Evolutionary conservation across 805 yeast genomes (phyloP).

Genomic region (Starmerella vitae): DNA sequence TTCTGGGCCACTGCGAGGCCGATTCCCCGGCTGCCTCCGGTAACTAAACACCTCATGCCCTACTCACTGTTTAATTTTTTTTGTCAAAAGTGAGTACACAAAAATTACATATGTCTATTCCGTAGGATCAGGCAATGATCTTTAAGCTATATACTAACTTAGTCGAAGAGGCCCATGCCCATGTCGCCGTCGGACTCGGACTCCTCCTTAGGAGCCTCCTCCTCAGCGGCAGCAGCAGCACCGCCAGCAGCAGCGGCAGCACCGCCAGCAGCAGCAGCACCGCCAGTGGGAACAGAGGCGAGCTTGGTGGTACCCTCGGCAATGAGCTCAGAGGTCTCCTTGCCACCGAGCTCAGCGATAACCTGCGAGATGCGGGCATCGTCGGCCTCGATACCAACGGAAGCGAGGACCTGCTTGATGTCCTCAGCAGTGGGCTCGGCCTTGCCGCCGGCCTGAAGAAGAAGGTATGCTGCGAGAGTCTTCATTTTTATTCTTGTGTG

Average conservation of each 20-base stretch:
- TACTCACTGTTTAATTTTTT: neutral
- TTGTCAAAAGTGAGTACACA: too few relatives aligned
- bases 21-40: constrained; percentile 61
- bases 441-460: constrained; percentile 95
- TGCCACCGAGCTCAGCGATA: constrained; percentile 82
- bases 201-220: constrained; percentile 50
- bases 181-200: constrained; percentile 33
- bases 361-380: constrained; percentile 71
- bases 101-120: too few relatives aligned
- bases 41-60: constrained; percentile 27
- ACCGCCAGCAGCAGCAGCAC: constrained; percentile 78
- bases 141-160: too few relatives aligned
- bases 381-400: constrained; percentile 95
- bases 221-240: constrained; percentile 60
- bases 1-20: constrained; percentile 44
- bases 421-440: constrained; percentile 87
- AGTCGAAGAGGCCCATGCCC: constrained; percentile 74
- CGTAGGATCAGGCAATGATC: too few relatives aligned
- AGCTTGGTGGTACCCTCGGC: constrained; percentile 93
- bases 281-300: constrained; percentile 96
- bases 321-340: constrained; percentile 75
- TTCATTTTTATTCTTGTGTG: constrained; percentile 40
- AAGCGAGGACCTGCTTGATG: constrained; percentile 72
- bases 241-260: constrained; percentile 59
- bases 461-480: constrained; percentile 99